These are phyloP conservation scores for Debaryomyces subglobosus DNA, from an alignment of 1,139 yeast genomes.

Conservation along the genomic window DNA sequence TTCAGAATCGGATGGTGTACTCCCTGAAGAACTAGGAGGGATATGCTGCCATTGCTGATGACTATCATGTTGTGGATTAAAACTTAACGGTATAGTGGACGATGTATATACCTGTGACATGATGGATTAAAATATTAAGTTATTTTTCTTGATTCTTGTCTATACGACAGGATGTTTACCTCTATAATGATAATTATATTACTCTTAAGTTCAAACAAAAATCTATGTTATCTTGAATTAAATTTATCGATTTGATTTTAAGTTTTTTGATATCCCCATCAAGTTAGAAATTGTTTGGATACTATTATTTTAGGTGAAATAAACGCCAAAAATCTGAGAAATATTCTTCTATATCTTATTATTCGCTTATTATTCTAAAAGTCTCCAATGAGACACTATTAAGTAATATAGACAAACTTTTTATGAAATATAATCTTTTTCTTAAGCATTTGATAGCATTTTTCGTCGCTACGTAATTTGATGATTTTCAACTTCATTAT, in stretches of 20 bases:
- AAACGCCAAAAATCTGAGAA: not conserved
- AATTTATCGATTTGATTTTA: not conserved
- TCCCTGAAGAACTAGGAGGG: slow-evolving; percentile 9
- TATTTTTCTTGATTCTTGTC: not conserved
- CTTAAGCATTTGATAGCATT: not conserved
- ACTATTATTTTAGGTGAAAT: not conserved
- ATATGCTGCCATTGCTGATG: slow-evolving; percentile 5
- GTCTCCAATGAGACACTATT: slow-evolving; percentile 4
- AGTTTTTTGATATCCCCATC: not conserved
- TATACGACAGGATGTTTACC: not conserved
- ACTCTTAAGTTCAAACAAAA: not conserved
- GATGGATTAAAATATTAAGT: not conserved
- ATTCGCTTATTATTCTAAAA: not conserved
- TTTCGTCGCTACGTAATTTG: slow-evolving; percentile 8
- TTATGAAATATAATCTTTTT: not conserved
- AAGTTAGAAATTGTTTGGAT: not conserved
- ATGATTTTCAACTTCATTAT: not conserved
- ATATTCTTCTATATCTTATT: not conserved
- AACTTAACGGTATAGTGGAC: slow-evolving; percentile 49
- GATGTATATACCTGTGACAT: slow-evolving; percentile 42
- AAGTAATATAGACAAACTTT: not conserved
- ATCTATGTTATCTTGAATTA: slow-evolving; percentile 3
- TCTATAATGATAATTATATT: not conserved
- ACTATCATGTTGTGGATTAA: slow-evolving; percentile 29
- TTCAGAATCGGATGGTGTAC: slow-evolving; percentile 6